A percentile compares a stretch with the other conserved stretches of the same genome.
phyloP scores from a whole-genome alignment of 2,329 filamentous ascomycete genomes.

The Monilinia vaccinii-corymbosi region DNA sequence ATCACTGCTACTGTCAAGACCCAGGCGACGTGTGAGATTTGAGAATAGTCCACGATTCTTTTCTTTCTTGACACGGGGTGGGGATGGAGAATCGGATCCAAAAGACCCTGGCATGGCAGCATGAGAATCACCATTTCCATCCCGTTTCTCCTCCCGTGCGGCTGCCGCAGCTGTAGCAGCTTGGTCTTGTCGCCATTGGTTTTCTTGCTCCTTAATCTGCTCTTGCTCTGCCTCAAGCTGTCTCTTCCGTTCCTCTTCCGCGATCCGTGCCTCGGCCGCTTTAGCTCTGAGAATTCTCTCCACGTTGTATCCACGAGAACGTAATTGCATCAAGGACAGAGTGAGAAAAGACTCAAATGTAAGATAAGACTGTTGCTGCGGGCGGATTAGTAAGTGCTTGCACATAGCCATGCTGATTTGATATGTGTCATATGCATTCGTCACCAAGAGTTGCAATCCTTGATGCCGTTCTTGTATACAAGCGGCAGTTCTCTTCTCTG shows the following conservation, averaged over 20 bases:
- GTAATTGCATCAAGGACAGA: conserved; percentile 71
- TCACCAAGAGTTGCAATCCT: conserved; percentile 66
- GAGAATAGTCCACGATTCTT: conserved; percentile 51
- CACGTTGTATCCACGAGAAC: conserved; percentile 89
- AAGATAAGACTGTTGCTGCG: conserved; percentile 80
- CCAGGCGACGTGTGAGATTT: conserved; percentile 55
- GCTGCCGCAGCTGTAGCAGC: conserved; percentile 9
- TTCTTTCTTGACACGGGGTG: conserved; percentile 36
- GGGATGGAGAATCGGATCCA: conserved; percentile 46
- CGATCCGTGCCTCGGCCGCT: conserved; percentile 77
- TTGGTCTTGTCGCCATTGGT: conserved; percentile 32
- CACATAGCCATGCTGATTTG: conserved; percentile 86
- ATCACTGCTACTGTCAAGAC: conserved; percentile 43
- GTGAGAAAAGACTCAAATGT: conserved; percentile 88
- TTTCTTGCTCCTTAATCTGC: conserved; percentile 52
- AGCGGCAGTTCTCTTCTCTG: conserved; percentile 69
- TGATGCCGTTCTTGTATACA: conserved; percentile 44
- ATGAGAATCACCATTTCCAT: conserved; percentile 30
- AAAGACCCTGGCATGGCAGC: conserved; percentile 67
- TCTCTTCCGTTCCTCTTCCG: conserved; percentile 70
- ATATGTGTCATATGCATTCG: conserved; percentile 65
- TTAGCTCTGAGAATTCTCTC: conserved; percentile 86
- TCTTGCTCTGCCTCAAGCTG: conserved; percentile 65
- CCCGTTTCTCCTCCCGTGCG: conserved; percentile 16
- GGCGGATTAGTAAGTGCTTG: conserved; percentile 67